phyloP scores from a whole-genome alignment of 768 basidiomycete genomes.

The Basidioascus undulatus region DNA sequence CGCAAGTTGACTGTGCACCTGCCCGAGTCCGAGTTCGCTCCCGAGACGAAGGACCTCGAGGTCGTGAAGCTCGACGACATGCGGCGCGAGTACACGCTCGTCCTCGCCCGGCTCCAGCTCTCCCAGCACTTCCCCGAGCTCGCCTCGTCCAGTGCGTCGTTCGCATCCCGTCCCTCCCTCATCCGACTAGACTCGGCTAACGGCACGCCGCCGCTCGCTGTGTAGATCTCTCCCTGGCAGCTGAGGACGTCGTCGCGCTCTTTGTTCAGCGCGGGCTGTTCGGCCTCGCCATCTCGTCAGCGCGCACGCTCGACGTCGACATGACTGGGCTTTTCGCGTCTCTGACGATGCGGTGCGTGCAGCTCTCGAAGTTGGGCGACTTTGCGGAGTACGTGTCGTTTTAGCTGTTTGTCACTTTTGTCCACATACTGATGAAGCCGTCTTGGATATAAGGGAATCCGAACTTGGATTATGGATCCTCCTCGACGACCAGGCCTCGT shows the following conservation, averaged over 20 bases:
- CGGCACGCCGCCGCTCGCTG: background rate
- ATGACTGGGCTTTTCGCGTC: constrained; percentile 66
- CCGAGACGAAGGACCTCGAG: constrained; percentile 34
- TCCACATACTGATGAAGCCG: constrained; percentile 35
- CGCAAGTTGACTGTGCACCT: constrained; percentile 47
- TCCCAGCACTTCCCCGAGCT: constrained; percentile 36
- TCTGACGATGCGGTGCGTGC: constrained; percentile 53
- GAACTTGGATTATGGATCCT: too few relatives aligned
- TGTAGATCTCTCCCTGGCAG: constrained; percentile 16
- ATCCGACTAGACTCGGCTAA: background rate
- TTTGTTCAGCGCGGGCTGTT: constrained; percentile 57
- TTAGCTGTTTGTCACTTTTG: background rate
- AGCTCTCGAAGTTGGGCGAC: constrained; percentile 29
- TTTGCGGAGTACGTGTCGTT: constrained; percentile 22
- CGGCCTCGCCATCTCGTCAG: constrained; percentile 52
- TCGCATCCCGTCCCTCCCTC: too few relatives aligned
- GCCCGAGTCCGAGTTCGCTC: constrained; percentile 40
- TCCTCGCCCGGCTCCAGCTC: constrained; percentile 54
- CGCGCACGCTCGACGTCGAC: constrained; percentile 50
- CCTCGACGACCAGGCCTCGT: constrained; percentile 41
- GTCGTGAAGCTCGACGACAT: constrained; percentile 59
- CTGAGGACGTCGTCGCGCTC: constrained; percentile 40
- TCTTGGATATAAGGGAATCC: too few relatives aligned
- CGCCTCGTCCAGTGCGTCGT: constrained; percentile 33
- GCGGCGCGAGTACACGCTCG: constrained; percentile 41